phyloP scores from a whole-genome alignment of 2,329 filamentous ascomycete species.

The Epichloe bromicola region DNA sequence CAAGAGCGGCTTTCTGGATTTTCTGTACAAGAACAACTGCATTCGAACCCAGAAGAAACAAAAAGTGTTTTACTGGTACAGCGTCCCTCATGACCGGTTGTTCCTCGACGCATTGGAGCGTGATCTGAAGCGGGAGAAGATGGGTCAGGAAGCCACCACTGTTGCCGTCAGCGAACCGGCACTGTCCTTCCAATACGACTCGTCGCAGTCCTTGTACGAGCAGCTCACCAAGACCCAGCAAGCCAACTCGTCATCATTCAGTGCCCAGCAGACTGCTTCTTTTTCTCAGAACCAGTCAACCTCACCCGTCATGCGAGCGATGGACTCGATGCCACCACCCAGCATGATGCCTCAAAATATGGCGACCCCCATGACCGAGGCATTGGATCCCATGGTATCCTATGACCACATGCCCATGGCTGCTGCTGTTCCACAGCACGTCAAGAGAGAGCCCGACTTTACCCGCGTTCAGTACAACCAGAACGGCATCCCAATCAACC shows the following conservation, averaged over 20 bases:
- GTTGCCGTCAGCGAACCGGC: slow-evolving; percentile 94
- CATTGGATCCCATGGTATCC: slow-evolving; percentile 60
- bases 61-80: slow-evolving; percentile 99
- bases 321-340: slow-evolving; percentile 89
- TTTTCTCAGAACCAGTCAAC: slow-evolving; percentile 66
- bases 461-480: slow-evolving; percentile 78
- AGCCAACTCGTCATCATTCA: slow-evolving; percentile 95
- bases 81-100: slow-evolving; percentile 90
- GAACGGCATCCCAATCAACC: slow-evolving; percentile 72
- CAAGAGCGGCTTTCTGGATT: slow-evolving; percentile 96
- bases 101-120: slow-evolving; percentile 96
- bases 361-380: slow-evolving; percentile 44
- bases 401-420: slow-evolving; percentile 60
- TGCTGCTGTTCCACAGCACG: slow-evolving; percentile 55
- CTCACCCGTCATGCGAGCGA: slow-evolving; percentile 78
- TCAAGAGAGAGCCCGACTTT: slow-evolving; percentile 85
- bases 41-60: slow-evolving; percentile 99
- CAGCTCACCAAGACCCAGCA: slow-evolving; percentile 99
- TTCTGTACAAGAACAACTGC: slow-evolving; percentile 99
- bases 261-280: slow-evolving; percentile 54
- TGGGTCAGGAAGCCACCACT: slow-evolving; percentile 95
- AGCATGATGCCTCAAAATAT: slow-evolving; percentile 54
- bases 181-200: slow-evolving; percentile 97
- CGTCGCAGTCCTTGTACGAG: slow-evolving; percentile 96
- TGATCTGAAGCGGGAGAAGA: slow-evolving; percentile 97